Conservation (phyloP, 2,329 filamentous ascomycete species). For the Stemphylium lycopersici region DNA sequence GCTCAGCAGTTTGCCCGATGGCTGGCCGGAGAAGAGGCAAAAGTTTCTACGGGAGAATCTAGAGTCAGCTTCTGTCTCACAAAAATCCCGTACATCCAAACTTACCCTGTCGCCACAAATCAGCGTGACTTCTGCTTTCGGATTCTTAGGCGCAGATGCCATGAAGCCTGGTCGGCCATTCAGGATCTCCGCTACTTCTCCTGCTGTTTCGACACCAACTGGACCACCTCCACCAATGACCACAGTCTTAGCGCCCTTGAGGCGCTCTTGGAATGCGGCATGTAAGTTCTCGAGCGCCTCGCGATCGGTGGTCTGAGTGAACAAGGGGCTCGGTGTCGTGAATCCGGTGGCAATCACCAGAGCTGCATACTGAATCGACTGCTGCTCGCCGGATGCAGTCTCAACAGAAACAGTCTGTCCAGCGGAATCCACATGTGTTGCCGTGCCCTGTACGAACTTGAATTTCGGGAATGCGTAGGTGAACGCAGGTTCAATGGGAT, state of each 20-base stretch:
- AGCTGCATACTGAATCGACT: slow-evolving; percentile 56
- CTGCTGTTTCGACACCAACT: slow-evolving; percentile 58
- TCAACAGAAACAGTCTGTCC: slow-evolving; percentile 52
- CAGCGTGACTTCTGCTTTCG: slow-evolving; percentile 53
- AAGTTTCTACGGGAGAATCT: slow-evolving; percentile 37
- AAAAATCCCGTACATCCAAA: no score
- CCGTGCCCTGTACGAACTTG: slow-evolving; percentile 59
- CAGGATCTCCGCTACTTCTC: slow-evolving; percentile 55
- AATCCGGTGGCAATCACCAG: slow-evolving; percentile 64
- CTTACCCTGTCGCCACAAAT: slow-evolving; percentile 47
- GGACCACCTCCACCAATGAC: slow-evolving; percentile 58
- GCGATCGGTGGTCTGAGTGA: slow-evolving; percentile 50
- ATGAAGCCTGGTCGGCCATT: slow-evolving; percentile 47
- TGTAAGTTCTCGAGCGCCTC: slow-evolving; percentile 39
- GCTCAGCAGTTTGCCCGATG: slow-evolving; percentile 55
- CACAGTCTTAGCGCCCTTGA: slow-evolving; percentile 52
- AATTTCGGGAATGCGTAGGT: slow-evolving; percentile 57
- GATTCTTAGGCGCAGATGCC: slow-evolving; percentile 46
- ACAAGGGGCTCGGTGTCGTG: slow-evolving; percentile 54
- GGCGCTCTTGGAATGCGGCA: slow-evolving; percentile 44
- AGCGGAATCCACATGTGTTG: slow-evolving; percentile 55
- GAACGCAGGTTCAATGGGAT: slow-evolving; percentile 60
- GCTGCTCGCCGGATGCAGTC: slow-evolving; percentile 42
- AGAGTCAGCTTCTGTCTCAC: no score
- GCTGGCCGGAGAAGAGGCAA: slow-evolving; percentile 52